Conservation (phyloP, 2,329 filamentous ascomycete genomes). For the Sporothrix brasiliensis region DNA sequence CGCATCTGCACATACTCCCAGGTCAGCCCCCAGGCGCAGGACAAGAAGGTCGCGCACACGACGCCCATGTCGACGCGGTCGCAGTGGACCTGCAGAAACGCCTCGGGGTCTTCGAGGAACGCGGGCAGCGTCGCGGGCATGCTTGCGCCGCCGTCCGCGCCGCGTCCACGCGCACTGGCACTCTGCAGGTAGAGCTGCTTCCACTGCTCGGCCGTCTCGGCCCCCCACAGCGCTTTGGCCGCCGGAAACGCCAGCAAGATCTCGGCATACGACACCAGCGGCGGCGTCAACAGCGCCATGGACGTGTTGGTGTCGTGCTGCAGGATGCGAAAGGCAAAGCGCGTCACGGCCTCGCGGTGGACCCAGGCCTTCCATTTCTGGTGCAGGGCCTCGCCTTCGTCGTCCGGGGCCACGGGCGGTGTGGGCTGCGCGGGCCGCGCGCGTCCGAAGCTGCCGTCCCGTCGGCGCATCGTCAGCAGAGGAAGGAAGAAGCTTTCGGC, state of each 20-base stretch:
- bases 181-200: constrained; percentile 7
- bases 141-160: background rate
- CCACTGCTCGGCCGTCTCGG: background rate
- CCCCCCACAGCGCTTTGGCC: background rate
- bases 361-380: background rate
- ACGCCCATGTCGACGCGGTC: constrained; percentile 6
- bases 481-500: constrained; percentile 8
- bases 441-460: background rate
- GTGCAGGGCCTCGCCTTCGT: background rate
- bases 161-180: background rate
- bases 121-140: background rate
- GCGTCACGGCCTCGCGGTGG: constrained; percentile 7
- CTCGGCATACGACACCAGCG: constrained; percentile 8
- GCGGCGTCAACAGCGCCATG: constrained; percentile 4
- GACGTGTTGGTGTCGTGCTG: constrained; percentile 17
- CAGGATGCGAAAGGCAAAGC: background rate
- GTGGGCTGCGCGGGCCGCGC: background rate
- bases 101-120: background rate
- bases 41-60: background rate
- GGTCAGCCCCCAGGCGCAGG: constrained; percentile 8
- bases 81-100: background rate
- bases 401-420: background rate
- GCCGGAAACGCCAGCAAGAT: background rate
- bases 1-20: constrained; percentile 15
- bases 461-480: background rate